A percentile compares a stretch with the other conserved stretches of the same genome.
Evolutionary conservation across 2,329 filamentous ascomycete species (phyloP).

Genomic region (Colletotrichum sp.): DNA sequence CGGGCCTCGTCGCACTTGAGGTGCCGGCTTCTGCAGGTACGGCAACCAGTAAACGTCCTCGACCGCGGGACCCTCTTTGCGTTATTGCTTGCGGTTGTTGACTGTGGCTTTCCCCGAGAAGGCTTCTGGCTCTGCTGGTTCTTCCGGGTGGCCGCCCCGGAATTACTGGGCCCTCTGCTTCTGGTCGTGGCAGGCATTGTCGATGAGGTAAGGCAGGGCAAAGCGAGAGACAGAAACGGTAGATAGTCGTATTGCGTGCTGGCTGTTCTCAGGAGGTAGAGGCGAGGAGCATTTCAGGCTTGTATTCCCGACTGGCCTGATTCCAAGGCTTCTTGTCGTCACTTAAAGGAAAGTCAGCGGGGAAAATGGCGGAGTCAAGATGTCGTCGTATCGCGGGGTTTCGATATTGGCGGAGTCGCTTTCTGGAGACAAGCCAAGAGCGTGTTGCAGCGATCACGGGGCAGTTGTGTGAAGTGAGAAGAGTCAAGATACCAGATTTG

Average conservation of each 20-base stretch:
- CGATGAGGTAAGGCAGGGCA: neutral
- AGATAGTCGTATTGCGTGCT: neutral
- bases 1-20: conserved; percentile 49
- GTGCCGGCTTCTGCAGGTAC: conserved; percentile 41
- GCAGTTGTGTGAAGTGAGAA: neutral
- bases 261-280: neutral
- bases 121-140: neutral
- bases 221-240: neutral
- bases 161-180: neutral
- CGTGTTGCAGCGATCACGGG: neutral
- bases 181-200: neutral
- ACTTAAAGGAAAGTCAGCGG: neutral
- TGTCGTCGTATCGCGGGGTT: neutral
- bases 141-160: neutral
- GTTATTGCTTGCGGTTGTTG: neutral
- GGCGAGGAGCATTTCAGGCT: neutral
- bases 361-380: neutral
- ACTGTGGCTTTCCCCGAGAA: neutral
- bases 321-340: neutral
- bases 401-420: neutral
- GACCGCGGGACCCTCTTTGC: conserved; percentile 6
- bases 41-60: conserved; percentile 37
- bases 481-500: neutral
- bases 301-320: neutral
- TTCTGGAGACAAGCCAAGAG: neutral